Percentiles rank a stretch among this genome's conserved stretches.
Evolutionary conservation across 495 filamentous ascomycete species (phyloP).

Genomic region (Parachaetomium inaequale): DNA sequence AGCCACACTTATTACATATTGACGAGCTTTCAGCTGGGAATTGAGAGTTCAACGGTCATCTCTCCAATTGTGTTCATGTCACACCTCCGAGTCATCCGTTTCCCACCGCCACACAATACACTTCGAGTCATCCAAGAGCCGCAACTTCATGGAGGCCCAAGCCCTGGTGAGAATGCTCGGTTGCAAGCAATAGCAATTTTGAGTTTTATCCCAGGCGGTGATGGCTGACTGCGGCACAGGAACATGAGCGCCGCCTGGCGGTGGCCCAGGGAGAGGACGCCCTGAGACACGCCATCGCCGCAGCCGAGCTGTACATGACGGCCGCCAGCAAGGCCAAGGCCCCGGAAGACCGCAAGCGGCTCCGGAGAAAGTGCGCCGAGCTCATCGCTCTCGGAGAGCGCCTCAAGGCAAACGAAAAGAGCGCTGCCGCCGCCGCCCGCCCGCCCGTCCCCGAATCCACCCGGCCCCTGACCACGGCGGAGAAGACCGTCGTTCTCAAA

Average conservation of each 20-base stretch:
- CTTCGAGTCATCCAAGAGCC: too few relatives aligned
- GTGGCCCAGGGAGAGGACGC: constrained; percentile 59
- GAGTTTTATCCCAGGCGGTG: constrained; percentile 20
- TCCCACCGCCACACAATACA: not conserved
- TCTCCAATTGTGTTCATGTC: not conserved
- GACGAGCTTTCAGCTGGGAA: not conserved
- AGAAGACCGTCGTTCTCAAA: constrained; percentile 74
- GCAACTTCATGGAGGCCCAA: constrained; percentile 35
- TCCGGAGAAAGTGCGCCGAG: constrained; percentile 63
- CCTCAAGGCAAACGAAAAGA: constrained; percentile 55
- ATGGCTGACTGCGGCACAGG: constrained; percentile 43
- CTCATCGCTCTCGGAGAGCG: constrained; percentile 65
- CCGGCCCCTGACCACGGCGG: constrained; percentile 62
- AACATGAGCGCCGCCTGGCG: constrained; percentile 56
- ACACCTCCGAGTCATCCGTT: not conserved
- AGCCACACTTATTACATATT: not conserved
- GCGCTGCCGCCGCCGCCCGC: constrained; percentile 23
- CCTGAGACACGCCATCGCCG: constrained; percentile 66
- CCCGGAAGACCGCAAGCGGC: constrained; percentile 52
- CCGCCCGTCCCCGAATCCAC: constrained; percentile 52
- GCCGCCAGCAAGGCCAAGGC: constrained; percentile 54
- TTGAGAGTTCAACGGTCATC: too few relatives aligned
- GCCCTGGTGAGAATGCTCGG: constrained; percentile 18
- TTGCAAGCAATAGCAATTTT: not conserved
- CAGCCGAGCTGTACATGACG: constrained; percentile 74